phyloP scores from a whole-genome alignment of 176 grass and related monocot genomes.

The Carex cristatella region DNA sequence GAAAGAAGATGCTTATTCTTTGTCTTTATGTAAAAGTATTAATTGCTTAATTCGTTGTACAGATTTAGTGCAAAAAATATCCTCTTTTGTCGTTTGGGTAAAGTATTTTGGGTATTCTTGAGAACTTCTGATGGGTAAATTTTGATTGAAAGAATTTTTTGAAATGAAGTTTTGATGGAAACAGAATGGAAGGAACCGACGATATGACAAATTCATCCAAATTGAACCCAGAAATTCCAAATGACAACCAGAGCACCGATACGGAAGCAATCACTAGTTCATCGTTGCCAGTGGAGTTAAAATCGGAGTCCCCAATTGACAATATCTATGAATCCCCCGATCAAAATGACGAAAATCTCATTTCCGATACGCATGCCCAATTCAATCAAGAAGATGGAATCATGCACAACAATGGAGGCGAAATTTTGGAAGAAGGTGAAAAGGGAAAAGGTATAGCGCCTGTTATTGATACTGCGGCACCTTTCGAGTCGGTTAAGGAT shows the following conservation, averaged over 20 bases:
- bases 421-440: slow-evolving; percentile 43
- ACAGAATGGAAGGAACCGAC: slow-evolving; percentile 33
- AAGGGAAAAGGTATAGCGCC: slow-evolving; percentile 35
- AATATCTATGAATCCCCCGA: slow-evolving; percentile 13
- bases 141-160: neutral
- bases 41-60: neutral
- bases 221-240: neutral
- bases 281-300: slow-evolving; percentile 14
- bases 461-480: slow-evolving; percentile 53
- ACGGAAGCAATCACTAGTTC: slow-evolving; percentile 19
- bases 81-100: neutral
- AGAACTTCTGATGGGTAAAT: neutral
- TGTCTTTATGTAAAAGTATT: neutral
- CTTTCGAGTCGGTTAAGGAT: slow-evolving; percentile 81
- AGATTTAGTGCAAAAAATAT: neutral
- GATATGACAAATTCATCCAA: neutral
- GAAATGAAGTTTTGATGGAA: slow-evolving; percentile 2
- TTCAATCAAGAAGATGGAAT: slow-evolving; percentile 13
- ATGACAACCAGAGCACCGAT: neutral
- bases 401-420: slow-evolving; percentile 23
- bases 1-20: neutral
- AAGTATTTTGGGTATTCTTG: neutral
- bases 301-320: slow-evolving; percentile 9
- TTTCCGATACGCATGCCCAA: slow-evolving; percentile 8
- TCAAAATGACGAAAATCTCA: neutral